Base-by-base conservation (phyloP, 164 flowering plant species). In the Berberis thunbergii region DNA sequence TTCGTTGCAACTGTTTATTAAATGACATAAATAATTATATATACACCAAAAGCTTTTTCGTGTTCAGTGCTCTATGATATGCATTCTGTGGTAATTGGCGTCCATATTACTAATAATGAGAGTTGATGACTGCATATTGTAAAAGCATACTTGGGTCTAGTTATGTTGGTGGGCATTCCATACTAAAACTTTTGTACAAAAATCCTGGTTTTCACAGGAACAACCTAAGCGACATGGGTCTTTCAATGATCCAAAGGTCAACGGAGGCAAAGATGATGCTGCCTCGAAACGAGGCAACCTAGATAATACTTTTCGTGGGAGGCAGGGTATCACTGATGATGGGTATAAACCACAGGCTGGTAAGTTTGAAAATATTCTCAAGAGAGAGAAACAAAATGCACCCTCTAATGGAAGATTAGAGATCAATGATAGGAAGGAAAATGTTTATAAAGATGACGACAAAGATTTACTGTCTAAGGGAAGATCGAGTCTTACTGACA, bases 391-490 rank as follows among this genome's bases (percentile, higher is more conserved):
- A 1, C 71, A 53, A 54, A 74, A 67, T 7, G 56, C 42, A 41
- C 54, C 61, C 7, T 69, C 60, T 55, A 70, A 5, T 49, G 69
- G 65, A 49, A 73, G 64, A 68, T 58, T 60, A 64, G 80, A 62
- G 50, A 26, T 43, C 5, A 48, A 56, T 54, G 60, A 41, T 13
- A 26, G 26, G 26, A 26, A 26, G 26, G 26, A 26, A 26, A 26
- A 26, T 26, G 26, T 26, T 26, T 26, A 26, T 26, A 26, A 26
- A 26, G 26, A 26, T 26, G 26, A 26, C 26, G 26, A 26, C 26
- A 26, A 26, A 26, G 26, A 26, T 26, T 26, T 26, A 26, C 26
- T 26, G 26, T 26, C 26, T 26, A 26, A 26, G 26, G 26, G 26
- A 26, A 26, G 26, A 26, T 26, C 26, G 26, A 26, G 26, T 26